Percentiles rank a stretch among this genome's conserved stretches.
Conservation (phyloP, 331 rosid species). For the Malus hybrid region DNA sequence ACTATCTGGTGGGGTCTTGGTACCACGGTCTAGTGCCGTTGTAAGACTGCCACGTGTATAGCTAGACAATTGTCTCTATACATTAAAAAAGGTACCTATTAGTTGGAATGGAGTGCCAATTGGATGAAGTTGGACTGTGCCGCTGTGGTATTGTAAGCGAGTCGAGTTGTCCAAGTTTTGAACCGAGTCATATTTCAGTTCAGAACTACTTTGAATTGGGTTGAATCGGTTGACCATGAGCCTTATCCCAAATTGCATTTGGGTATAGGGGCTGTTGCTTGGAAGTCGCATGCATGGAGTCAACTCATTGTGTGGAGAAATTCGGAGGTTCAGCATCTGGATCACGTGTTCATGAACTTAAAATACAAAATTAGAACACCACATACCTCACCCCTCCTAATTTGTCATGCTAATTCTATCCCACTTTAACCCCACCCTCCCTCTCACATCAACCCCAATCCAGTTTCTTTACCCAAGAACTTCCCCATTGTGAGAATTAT, state of each 20-base stretch:
- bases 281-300: too few species aligned
- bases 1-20: background rate
- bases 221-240: background rate
- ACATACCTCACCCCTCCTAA: too few species aligned
- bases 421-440: too few species aligned
- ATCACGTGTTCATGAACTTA: too few species aligned
- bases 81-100: background rate
- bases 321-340: too few species aligned
- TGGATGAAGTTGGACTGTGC: background rate
- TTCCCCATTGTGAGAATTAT: background rate
- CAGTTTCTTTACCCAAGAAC: too few species aligned
- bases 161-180: background rate
- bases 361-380: too few species aligned
- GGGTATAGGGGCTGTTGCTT: background rate
- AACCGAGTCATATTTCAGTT: background rate
- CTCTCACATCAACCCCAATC: too few species aligned
- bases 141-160: background rate
- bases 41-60: conserved; percentile 10
- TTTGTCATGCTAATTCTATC: too few species aligned
- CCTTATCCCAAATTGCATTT: background rate
- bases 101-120: background rate
- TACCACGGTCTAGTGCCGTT: background rate
- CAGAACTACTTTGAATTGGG: background rate
- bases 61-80: background rate
- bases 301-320: too few species aligned